Evolutionary conservation across 108 stramenopile genomes (phyloP).

Genomic region (Phaeodactylum tricornutum): DNA sequence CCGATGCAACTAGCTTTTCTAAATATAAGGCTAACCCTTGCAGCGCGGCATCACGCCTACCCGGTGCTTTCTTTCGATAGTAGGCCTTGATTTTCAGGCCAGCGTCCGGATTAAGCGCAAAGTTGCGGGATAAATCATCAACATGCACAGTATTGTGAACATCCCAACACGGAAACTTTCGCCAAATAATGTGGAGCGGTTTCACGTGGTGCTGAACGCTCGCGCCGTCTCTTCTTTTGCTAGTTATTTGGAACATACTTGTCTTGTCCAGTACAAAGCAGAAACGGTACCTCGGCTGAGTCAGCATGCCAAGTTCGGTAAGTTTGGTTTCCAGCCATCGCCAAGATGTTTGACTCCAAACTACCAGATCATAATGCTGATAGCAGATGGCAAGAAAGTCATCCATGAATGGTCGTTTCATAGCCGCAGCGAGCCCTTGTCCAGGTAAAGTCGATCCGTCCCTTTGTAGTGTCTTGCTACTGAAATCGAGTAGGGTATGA

Average conservation of each 20-base stretch:
- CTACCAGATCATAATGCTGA: constrained; percentile 84
- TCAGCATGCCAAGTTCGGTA: constrained; percentile 87
- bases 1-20: constrained; percentile 37
- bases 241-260: constrained; percentile 84
- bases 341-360: constrained; percentile 96
- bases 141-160: constrained; percentile 86
- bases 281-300: constrained; percentile 73
- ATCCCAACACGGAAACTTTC: constrained; percentile 81
- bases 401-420: constrained; percentile 77
- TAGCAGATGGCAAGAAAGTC: constrained; percentile 70
- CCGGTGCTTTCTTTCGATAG: constrained; percentile 49
- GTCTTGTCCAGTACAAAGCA: constrained; percentile 95
- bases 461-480: constrained; percentile 33
- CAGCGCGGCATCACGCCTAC: constrained; percentile 37
- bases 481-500: constrained; percentile 92
- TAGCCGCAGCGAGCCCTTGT: constrained; percentile 14
- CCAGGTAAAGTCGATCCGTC: constrained; percentile 20
- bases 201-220: constrained; percentile 79
- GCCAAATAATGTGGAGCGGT: constrained; percentile 95
- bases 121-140: constrained; percentile 90
- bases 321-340: constrained; percentile 94
- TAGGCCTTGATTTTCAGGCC: constrained; percentile 73
- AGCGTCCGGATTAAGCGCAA: constrained; percentile 79
- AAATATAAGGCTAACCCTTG: constrained; percentile 46
- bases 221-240: constrained; percentile 49